These are phyloP conservation scores for Daldinia bambusicola DNA, from an alignment of 495 filamentous ascomycete species.

Conservation along the genomic window DNA sequence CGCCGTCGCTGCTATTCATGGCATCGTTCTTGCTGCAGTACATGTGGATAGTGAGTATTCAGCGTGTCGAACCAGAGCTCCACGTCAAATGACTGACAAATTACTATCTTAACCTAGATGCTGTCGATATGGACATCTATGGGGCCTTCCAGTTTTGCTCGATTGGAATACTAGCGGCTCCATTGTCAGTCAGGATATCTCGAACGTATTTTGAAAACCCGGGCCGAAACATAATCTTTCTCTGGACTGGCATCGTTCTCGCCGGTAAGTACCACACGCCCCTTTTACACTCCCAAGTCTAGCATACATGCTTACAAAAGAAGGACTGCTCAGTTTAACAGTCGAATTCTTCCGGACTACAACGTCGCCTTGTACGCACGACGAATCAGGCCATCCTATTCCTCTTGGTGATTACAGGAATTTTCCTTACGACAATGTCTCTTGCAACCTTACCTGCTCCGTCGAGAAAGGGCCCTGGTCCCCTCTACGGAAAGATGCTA, in stretches of 20 bases:
- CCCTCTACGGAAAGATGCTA: constrained; percentile 59
- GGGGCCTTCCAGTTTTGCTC: constrained; percentile 71
- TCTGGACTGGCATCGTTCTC: constrained; percentile 68
- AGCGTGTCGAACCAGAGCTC: background rate
- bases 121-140: constrained; percentile 72
- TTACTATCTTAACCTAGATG: constrained; percentile 49
- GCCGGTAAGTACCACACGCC: constrained; percentile 53
- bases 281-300: background rate
- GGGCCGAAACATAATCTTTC: constrained; percentile 68
- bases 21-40: constrained; percentile 63
- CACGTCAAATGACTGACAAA: constrained; percentile 12
- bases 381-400: constrained; percentile 53
- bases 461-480: constrained; percentile 55
- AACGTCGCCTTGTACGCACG: constrained; percentile 51
- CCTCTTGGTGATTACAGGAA: constrained; percentile 35
- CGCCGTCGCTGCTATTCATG: constrained; percentile 69
- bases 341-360: constrained; percentile 67
- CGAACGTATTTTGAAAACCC: constrained; percentile 69
- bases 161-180: constrained; percentile 69
- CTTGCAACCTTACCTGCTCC: constrained; percentile 58
- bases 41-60: constrained; percentile 61
- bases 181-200: constrained; percentile 64
- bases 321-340: constrained; percentile 65
- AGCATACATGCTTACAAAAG: constrained; percentile 22
- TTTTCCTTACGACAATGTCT: constrained; percentile 54